These are phyloP conservation scores for Hymenoscyphus repandus DNA, from an alignment of 2,329 filamentous ascomycete genomes.

Conservation along the genomic window DNA sequence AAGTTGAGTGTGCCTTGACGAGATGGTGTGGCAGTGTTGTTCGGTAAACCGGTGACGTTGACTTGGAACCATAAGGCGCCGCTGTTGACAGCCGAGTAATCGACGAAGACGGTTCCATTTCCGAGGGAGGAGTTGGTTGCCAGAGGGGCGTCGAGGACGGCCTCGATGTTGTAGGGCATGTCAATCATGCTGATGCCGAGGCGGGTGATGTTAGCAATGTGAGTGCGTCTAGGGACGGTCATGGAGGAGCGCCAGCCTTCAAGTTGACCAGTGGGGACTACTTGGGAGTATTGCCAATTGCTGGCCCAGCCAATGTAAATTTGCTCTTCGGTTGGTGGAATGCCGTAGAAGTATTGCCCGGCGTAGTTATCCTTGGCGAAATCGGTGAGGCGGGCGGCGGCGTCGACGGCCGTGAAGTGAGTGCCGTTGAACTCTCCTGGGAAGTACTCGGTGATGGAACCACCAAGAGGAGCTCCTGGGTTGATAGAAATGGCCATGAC, in stretches of 20 bases:
- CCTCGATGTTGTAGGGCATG: slow-evolving; percentile 42
- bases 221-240: slow-evolving; percentile 48
- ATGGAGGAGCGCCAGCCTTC: slow-evolving; percentile 50
- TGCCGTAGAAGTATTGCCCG: slow-evolving; percentile 49
- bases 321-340: slow-evolving; percentile 30
- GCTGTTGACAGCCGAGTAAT: slow-evolving; percentile 45
- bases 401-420: slow-evolving; percentile 46
- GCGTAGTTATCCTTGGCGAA: slow-evolving; percentile 52
- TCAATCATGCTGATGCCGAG: slow-evolving; percentile 48
- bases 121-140: slow-evolving; percentile 39
- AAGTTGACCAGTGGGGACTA: slow-evolving; percentile 46
- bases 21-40: slow-evolving; percentile 6
- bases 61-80: slow-evolving; percentile 50
- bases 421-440: slow-evolving; percentile 60
- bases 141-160: slow-evolving; percentile 42
- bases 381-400: slow-evolving; percentile 38
- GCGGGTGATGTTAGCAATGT: slow-evolving; percentile 45
- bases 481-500: slow-evolving; percentile 50
- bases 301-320: slow-evolving; percentile 48
- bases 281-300: slow-evolving; percentile 54
- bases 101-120: slow-evolving; percentile 43
- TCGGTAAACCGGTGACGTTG: slow-evolving; percentile 42
- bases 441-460: slow-evolving; percentile 51
- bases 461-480: slow-evolving; percentile 51
- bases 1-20: slow-evolving; percentile 40